A percentile compares a stretch with the other conserved stretches of the same genome.
Evolutionary conservation across 495 filamentous ascomycete species (phyloP).

Genomic region (Trichoderma erinaceum): DNA sequence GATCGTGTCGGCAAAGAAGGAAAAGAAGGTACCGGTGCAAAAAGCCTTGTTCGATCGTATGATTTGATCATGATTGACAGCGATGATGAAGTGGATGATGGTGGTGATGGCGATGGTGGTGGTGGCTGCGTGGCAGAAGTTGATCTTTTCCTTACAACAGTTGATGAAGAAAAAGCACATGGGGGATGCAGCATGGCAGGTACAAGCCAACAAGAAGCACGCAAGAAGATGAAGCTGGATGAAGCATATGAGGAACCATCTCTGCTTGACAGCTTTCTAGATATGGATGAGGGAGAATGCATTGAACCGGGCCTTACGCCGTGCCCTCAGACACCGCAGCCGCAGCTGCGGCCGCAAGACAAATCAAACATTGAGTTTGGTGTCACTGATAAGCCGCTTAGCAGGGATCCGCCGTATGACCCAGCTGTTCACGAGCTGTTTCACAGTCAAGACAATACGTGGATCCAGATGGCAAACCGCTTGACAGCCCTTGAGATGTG

Average conservation of each 20-base stretch:
- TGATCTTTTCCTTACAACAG: background rate
- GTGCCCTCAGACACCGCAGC: too few relatives aligned
- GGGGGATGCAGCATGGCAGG: background rate
- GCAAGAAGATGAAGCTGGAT: background rate
- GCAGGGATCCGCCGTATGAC: background rate
- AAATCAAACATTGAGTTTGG: background rate
- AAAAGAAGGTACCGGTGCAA: background rate
- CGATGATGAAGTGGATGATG: background rate
- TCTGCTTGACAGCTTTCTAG: background rate
- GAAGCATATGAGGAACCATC: background rate
- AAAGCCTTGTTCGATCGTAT: background rate
- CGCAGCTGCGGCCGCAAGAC: background rate
- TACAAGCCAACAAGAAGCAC: background rate
- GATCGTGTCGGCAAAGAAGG: background rate
- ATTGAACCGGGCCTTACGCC: background rate
- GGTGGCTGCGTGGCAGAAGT: background rate
- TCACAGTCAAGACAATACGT: background rate
- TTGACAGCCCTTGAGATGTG: constrained; percentile 10
- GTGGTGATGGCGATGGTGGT: background rate
- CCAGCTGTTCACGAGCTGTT: constrained; percentile 2
- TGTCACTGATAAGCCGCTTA: background rate
- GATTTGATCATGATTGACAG: background rate
- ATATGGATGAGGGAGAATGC: background rate
- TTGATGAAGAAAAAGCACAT: background rate
- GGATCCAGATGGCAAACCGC: background rate